phyloP scores from a whole-genome alignment of 495 filamentous ascomycete species.

The Talaromyces thailandensis region DNA sequence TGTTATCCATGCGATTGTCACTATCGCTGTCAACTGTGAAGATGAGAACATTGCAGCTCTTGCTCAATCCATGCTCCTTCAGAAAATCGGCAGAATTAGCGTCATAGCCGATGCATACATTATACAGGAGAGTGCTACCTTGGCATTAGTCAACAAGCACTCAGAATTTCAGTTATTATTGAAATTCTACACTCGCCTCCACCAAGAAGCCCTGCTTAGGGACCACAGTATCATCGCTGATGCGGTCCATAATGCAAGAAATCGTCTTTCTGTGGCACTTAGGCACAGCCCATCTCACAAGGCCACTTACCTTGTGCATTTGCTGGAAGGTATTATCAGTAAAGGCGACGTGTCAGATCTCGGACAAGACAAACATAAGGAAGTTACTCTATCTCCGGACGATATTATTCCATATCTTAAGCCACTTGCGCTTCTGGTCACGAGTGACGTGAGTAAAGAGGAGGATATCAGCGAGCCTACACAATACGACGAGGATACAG shows the following conservation, averaged over 20 bases:
- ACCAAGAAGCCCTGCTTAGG: constrained; percentile 60
- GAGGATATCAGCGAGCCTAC: constrained; percentile 13
- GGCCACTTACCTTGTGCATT: constrained; percentile 67
- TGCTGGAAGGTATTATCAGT: constrained; percentile 82
- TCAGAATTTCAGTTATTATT: constrained; percentile 76
- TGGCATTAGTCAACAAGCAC: constrained; percentile 66
- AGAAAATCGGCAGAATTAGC: constrained; percentile 81
- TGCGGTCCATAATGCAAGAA: constrained; percentile 52
- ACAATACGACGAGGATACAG: constrained; percentile 53
- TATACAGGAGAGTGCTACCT: constrained; percentile 64
- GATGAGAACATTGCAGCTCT: constrained; percentile 91
- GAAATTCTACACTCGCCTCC: constrained; percentile 68
- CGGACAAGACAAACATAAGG: constrained; percentile 56
- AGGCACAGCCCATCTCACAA: constrained; percentile 59
- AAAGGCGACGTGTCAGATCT: constrained; percentile 63
- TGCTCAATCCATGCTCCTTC: constrained; percentile 90
- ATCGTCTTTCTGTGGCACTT: constrained; percentile 62
- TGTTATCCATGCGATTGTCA: constrained; percentile 82
- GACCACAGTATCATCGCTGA: constrained; percentile 39
- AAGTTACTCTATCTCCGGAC: constrained; percentile 66
- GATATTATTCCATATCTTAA: constrained; percentile 80
- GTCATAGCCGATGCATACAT: constrained; percentile 70
- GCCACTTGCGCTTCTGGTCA: constrained; percentile 70
- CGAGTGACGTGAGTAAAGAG: constrained; percentile 37
- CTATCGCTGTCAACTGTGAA: constrained; percentile 67